These are phyloP conservation scores for Fusarium aywerte DNA, from an alignment of 2,329 filamentous ascomycete species.

Conservation along the genomic window DNA sequence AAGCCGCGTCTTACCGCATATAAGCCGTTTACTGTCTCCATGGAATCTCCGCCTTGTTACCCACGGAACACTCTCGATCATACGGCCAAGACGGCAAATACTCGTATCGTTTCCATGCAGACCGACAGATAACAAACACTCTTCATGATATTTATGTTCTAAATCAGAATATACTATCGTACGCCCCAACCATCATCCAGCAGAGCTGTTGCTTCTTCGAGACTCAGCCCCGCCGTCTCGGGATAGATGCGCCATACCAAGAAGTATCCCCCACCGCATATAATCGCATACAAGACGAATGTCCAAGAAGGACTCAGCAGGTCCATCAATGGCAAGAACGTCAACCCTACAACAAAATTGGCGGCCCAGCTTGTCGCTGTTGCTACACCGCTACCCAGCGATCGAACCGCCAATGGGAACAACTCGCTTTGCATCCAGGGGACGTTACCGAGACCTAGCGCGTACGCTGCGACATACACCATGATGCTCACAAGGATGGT, in stretches of 20 bases:
- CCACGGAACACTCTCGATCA: conserved; percentile 23
- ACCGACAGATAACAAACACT: background rate
- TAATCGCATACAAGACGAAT: conserved; percentile 79
- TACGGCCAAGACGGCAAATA: conserved; percentile 9
- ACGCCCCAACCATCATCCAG: conserved; percentile 81
- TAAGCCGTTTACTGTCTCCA: conserved; percentile 19
- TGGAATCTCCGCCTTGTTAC: background rate
- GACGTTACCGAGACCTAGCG: conserved; percentile 88
- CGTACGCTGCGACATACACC: conserved; percentile 86
- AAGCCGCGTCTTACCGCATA: conserved; percentile 33
- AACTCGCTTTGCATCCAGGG: conserved; percentile 97
- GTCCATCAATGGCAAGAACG: conserved; percentile 90
- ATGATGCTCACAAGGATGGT: conserved; percentile 80
- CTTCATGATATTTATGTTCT: background rate
- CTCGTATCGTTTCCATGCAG: conserved; percentile 7
- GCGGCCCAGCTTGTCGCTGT: conserved; percentile 88
- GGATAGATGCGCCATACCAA: conserved; percentile 82
- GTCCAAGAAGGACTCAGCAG: conserved; percentile 77
- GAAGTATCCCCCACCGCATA: conserved; percentile 76
- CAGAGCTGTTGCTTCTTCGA: conserved; percentile 82
- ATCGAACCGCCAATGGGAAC: conserved; percentile 80
- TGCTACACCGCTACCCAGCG: conserved; percentile 75
- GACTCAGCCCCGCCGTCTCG: conserved; percentile 81
- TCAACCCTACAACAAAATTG: conserved; percentile 87
- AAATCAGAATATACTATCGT: conserved; percentile 48